Evolutionary conservation across 306 rosid species (phyloP).

Genomic region (Cicer bijugum): DNA sequence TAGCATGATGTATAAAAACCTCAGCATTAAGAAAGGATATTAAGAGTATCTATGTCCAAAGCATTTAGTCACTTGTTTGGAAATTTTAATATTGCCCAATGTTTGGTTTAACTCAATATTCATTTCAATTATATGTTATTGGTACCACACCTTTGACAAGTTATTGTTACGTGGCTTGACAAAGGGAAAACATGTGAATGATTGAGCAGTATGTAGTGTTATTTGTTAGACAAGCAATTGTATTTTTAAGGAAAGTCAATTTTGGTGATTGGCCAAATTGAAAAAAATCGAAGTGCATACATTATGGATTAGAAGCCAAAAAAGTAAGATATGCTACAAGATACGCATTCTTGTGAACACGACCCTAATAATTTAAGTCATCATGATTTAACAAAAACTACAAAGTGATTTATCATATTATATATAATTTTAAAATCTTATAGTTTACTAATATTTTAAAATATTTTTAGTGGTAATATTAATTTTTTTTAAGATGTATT

Average conservation of each 20-base stretch:
- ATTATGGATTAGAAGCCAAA: slow-evolving; percentile 11
- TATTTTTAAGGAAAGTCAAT: slow-evolving; percentile 23
- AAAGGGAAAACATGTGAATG: slow-evolving; percentile 29
- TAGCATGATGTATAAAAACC: neutral
- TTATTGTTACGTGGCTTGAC: neutral
- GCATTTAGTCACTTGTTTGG: slow-evolving; percentile 28
- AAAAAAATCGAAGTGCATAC: neutral
- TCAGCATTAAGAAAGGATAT: neutral
- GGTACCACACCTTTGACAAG: too few species aligned
- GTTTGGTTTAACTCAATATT: too few species aligned
- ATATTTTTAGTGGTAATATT: too few species aligned
- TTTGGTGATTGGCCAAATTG: slow-evolving; percentile 1
- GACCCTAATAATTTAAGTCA: too few species aligned
- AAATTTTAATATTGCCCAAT: too few species aligned
- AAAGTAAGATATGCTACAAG: slow-evolving; percentile 1
- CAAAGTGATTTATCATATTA: too few species aligned
- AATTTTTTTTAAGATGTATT: too few species aligned
- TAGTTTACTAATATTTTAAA: neutral
- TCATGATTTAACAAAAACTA: too few species aligned
- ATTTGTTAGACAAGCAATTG: slow-evolving; percentile 32
- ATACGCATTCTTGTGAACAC: slow-evolving; percentile 24
- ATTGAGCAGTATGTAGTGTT: slow-evolving; percentile 28
- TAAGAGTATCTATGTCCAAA: neutral
- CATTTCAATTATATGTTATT: too few species aligned
- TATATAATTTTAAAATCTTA: neutral